Evolutionary conservation across 2,329 filamentous ascomycete species (phyloP).

Genomic region (Penicillium polonicum): DNA sequence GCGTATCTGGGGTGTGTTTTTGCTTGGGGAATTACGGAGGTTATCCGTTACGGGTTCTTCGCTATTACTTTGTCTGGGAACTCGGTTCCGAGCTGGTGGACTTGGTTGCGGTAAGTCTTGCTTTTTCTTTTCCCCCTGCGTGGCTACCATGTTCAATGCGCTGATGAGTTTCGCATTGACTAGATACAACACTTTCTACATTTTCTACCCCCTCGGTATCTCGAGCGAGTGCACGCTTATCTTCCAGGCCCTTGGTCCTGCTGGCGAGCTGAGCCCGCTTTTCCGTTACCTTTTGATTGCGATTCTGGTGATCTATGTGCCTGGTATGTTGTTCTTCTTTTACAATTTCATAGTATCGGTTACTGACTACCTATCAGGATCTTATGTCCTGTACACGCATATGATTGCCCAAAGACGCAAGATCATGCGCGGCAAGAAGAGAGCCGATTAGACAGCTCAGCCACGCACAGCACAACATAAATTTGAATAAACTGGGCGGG

Average conservation of each 20-base stretch:
- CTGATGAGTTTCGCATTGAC: neutral
- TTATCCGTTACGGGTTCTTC: conserved; percentile 91
- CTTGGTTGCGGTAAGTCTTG: conserved; percentile 56
- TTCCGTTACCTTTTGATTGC: conserved; percentile 62
- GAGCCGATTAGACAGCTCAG: conserved; percentile 29
- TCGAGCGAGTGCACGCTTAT: conserved; percentile 82
- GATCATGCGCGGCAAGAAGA: conserved; percentile 66
- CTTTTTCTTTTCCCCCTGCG: neutral
- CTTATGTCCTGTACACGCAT: conserved; percentile 85
- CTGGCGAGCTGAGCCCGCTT: conserved; percentile 53
- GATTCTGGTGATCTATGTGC: conserved; percentile 73
- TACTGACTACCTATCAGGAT: conserved; percentile 48
- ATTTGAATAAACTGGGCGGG: neutral
- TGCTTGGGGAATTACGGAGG: conserved; percentile 88
- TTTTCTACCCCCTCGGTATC: conserved; percentile 92
- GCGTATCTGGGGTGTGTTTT: conserved; percentile 57
- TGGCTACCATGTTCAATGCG: neutral
- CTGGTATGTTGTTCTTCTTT: conserved; percentile 56
- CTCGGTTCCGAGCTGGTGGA: conserved; percentile 65
- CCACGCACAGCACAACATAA: neutral
- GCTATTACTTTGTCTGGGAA: conserved; percentile 59
- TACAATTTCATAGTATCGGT: neutral
- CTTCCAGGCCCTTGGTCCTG: conserved; percentile 62
- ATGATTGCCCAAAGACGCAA: conserved; percentile 91
- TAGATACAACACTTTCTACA: conserved; percentile 81